phyloP scores from a whole-genome alignment of 495 filamentous ascomycete species.

The Penicillium pancosmium region DNA sequence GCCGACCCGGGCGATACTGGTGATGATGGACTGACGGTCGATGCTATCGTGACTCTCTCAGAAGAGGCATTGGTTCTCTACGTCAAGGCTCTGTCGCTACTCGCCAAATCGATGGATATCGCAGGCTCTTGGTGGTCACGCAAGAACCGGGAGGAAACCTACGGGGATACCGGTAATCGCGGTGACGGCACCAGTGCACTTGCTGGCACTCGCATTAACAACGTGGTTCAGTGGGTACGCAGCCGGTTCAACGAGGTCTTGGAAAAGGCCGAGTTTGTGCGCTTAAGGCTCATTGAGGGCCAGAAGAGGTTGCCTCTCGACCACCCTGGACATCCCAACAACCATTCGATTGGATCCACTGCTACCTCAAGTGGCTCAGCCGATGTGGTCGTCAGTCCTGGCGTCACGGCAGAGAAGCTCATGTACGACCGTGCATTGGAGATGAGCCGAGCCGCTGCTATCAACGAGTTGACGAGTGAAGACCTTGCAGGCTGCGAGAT shows the following conservation, averaged over 20 bases:
- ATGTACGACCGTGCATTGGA: slow-evolving; percentile 98
- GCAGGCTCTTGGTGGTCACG: slow-evolving; percentile 90
- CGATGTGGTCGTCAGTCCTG: slow-evolving; percentile 68
- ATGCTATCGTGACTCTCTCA: slow-evolving; percentile 82
- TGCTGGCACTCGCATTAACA: slow-evolving; percentile 80
- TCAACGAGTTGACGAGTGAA: slow-evolving; percentile 91
- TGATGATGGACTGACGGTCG: slow-evolving; percentile 67
- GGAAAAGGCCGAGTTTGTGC: slow-evolving; percentile 91
- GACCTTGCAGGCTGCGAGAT: slow-evolving; percentile 89
- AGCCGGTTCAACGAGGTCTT: slow-evolving; percentile 93
- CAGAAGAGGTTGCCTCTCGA: slow-evolving; percentile 82
- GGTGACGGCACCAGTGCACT: slow-evolving; percentile 50
- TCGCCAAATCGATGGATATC: slow-evolving; percentile 96
- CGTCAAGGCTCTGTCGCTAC: slow-evolving; percentile 85
- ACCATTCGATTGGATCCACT: slow-evolving; percentile 59
- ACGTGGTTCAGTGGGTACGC: slow-evolving; percentile 92
- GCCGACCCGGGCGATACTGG: slow-evolving; percentile 29
- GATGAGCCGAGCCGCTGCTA: slow-evolving; percentile 92
- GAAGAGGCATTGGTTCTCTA: slow-evolving; percentile 96
- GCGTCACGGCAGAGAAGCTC: slow-evolving; percentile 90
- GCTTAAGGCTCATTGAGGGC: slow-evolving; percentile 81
- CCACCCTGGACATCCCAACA: slow-evolving; percentile 83
- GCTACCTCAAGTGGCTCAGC: slow-evolving; percentile 55
- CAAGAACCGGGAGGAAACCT: slow-evolving; percentile 68
- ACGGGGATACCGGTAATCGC: slow-evolving; percentile 47